Evolutionary conservation across 1,284 basidiomycete genomes (phyloP), one percentile per base, ranked within the genome.

Genomic region (Moesziomyces sp.): DNA sequence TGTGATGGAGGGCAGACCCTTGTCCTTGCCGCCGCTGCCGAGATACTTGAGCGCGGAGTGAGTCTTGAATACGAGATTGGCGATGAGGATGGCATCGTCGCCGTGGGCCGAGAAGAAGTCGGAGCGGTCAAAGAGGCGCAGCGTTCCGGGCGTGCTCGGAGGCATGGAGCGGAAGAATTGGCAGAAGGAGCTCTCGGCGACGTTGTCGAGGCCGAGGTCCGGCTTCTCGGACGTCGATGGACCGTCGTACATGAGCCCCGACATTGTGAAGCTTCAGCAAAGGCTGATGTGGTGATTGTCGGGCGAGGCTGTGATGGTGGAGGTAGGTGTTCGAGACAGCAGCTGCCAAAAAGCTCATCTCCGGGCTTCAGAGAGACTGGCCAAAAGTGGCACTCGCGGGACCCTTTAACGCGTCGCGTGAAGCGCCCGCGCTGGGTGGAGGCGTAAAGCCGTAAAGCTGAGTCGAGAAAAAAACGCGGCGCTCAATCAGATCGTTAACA

Each of bases 31-130:
- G 9, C 59, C 63, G 26, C 50, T 57, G 40, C 81, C 81, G 18
- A 83, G 77, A 30, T 83, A 73, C 53, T 81, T 81, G 60, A 84
- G 68, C 16, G 84, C 83, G 2, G 80, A 81, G 46, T 80, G 79
- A 0, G 84, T 84, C 66, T 79, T 80, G 77, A 83, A 84, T 60
- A 96, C 91, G 78, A 93, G 88, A 38, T 91, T 88, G 4, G 95
- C 95, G 71, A 97, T 90, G 79, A 91, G 93, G 43, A 90, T 86
- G 1, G 96, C 97, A 84, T 98, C 96, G 5, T 90, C 86, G 0
- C 94, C 95, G 80, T 98, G 94, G 0, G 90, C 91, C 14, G 91
- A 90, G 85, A 93, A 98, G 86, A 90, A 98, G 21, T 94, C 91
- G 76, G 90, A 87, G 5, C 82, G 76, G 54, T 84, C 81, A 38